Evolutionary conservation across 2,329 filamentous ascomycete genomes (phyloP).

Genomic region (Aspergillus neoniger): DNA sequence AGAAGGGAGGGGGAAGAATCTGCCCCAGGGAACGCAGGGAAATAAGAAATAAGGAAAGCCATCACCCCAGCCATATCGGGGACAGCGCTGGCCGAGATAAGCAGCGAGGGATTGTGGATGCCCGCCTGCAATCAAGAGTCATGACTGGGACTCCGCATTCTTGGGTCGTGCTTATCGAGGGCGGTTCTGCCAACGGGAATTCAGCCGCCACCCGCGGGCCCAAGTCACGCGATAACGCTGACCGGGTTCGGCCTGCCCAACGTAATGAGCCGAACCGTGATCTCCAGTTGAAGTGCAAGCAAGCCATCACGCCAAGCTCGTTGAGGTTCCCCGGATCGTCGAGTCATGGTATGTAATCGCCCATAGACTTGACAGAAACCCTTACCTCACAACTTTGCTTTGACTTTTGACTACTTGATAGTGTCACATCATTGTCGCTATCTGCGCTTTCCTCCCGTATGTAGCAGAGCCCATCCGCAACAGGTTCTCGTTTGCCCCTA

Average conservation of each 20-base stretch:
- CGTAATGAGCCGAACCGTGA: background rate
- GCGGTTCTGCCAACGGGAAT: background rate
- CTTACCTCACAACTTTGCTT: background rate
- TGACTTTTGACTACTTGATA: too few species aligned
- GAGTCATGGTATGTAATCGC: background rate
- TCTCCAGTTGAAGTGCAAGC: background rate
- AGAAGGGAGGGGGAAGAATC: background rate
- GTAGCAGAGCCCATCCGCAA: background rate
- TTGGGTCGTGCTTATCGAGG: background rate
- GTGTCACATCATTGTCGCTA: background rate
- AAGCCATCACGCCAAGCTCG: background rate
- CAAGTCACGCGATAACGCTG: background rate
- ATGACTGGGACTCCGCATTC: background rate
- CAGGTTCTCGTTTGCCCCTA: background rate
- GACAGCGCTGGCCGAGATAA: background rate
- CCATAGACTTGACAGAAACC: background rate
- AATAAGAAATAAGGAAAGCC: too few species aligned
- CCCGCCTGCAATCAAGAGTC: background rate
- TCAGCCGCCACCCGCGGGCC: background rate
- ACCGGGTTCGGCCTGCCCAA: background rate
- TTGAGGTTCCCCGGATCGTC: background rate
- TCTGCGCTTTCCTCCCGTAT: too few species aligned
- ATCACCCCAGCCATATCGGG: background rate
- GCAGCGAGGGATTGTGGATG: background rate
- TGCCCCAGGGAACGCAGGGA: background rate